Percentiles rank a stretch among this genome's conserved stretches.
Evolutionary conservation across 1,284 basidiomycete genomes (phyloP).

Genomic region (Sanghuangporus baumii): DNA sequence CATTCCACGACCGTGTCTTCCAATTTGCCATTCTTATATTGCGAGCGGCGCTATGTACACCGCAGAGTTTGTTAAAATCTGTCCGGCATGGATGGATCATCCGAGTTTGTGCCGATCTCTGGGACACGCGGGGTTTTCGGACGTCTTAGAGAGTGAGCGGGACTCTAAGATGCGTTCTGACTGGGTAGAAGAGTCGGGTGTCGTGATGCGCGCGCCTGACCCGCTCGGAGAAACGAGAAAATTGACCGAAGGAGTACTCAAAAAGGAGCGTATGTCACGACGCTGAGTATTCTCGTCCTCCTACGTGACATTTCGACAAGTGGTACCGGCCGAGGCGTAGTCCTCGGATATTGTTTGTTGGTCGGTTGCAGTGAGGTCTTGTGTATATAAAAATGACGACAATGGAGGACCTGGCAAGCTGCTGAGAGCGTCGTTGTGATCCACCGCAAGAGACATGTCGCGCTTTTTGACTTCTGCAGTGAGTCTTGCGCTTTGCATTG

Average conservation of each 20-base stretch:
- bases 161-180: too few species aligned
- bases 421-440: background rate
- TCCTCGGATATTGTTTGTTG: background rate
- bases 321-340: background rate
- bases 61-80: too few species aligned
- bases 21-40: background rate
- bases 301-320: background rate
- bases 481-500: background rate
- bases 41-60: too few species aligned
- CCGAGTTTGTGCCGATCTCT: background rate
- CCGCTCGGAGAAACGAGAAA: background rate
- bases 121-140: background rate
- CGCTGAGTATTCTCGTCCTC: background rate
- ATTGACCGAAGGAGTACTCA: background rate
- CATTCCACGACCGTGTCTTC: slow-evolving; percentile 12
- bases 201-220: background rate
- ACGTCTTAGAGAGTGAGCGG: background rate
- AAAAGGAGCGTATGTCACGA: background rate
- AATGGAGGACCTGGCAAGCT: background rate
- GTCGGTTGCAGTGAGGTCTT: background rate
- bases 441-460: background rate
- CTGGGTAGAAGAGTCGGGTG: background rate
- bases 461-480: background rate
- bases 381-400: background rate
- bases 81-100: too few species aligned